Base-by-base conservation (phyloP, 441 rosid species). In the Jatropha podagrica region DNA sequence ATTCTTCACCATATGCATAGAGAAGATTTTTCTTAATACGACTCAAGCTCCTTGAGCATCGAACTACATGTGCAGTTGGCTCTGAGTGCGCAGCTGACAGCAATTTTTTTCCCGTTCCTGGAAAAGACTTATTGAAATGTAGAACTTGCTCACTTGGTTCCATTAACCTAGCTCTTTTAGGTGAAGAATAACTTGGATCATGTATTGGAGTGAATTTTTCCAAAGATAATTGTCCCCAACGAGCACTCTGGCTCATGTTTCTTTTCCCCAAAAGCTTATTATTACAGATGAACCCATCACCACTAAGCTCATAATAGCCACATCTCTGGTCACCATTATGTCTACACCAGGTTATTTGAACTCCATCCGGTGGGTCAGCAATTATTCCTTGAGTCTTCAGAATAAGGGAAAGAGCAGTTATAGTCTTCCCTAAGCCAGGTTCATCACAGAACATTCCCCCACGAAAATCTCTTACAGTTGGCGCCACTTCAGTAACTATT, bases 401-500 rank as follows among this genome's bases (percentile, higher is more conserved):
- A 74, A 95, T 88, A 74, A 95, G 90, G 73, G 99, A 88, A 15
- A 95, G 90, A 59, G 98, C 90, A 80, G 99, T 93, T 74, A 95
- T 83, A 23, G 99, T 95, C 86, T 95, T 95, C 79, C 99, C 99
- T 71, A 95, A 83, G 76, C 99, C 99, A 76, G 99, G 99, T 83
- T 95, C 99, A 82, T 95, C 99, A 79, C 99, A 95, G 81, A 95
- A 91, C 97, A 95, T 86, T 78, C 98, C 99, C 68, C 99, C 99
- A 75, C 76, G 87, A 72, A 95, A 95, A 85, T 93, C 99, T 80
- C 80, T 87, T 37, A 93, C 74, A 55, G 84, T 81, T 15, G 98
- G 99, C 78, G 83, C 89, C 58, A 72, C 71, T 73, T 86, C 98
- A 75, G 86, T 74, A 78, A 83, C 85, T 74, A 93, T 76, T 79